phyloP scores from a whole-genome alignment of 129 eudicot species.

The Erigeron canadensis region DNA sequence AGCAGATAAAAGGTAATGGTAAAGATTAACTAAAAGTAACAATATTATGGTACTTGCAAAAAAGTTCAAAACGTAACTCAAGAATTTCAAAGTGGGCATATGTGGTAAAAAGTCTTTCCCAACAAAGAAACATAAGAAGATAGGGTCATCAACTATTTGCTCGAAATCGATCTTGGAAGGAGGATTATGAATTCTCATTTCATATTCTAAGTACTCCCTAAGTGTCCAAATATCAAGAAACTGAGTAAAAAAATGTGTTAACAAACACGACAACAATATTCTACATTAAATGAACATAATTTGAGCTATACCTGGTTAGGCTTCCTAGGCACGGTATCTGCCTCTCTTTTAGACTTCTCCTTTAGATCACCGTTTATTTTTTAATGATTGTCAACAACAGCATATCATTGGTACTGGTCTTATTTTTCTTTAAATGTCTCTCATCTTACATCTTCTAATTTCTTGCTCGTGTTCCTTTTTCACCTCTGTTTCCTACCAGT shows the following conservation, averaged over 20 bases:
- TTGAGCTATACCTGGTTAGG: slow-evolving; percentile 36
- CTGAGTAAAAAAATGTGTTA: slow-evolving; percentile 52
- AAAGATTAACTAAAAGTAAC: not conserved
- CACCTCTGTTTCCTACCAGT: too few species aligned
- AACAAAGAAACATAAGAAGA: slow-evolving; percentile 97
- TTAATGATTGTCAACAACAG: too few species aligned
- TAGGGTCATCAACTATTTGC: slow-evolving; percentile 85
- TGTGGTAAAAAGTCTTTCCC: too few species aligned
- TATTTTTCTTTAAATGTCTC: too few species aligned
- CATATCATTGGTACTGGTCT: too few species aligned
- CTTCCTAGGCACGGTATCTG: slow-evolving; percentile 36
- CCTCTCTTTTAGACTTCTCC: slow-evolving; percentile 35
- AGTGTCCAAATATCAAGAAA: slow-evolving; percentile 92
- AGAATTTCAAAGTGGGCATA: too few species aligned
- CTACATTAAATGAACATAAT: not conserved
- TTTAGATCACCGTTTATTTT: too few species aligned
- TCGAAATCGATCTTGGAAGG: slow-evolving; percentile 72
- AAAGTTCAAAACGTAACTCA: too few species aligned
- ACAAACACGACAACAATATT: not conserved
- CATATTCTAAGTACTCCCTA: slow-evolving; percentile 87
- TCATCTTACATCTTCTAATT: too few species aligned
- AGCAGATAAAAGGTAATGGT: slow-evolving; percentile 1
- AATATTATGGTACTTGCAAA: too few species aligned
- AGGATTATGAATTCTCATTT: slow-evolving; percentile 82
- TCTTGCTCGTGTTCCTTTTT: too few species aligned